Percentiles rank a stretch among this genome's conserved stretches.
Evolutionary conservation across 495 filamentous ascomycete species (phyloP).

Genomic region (Penicillium arizonense): DNA sequence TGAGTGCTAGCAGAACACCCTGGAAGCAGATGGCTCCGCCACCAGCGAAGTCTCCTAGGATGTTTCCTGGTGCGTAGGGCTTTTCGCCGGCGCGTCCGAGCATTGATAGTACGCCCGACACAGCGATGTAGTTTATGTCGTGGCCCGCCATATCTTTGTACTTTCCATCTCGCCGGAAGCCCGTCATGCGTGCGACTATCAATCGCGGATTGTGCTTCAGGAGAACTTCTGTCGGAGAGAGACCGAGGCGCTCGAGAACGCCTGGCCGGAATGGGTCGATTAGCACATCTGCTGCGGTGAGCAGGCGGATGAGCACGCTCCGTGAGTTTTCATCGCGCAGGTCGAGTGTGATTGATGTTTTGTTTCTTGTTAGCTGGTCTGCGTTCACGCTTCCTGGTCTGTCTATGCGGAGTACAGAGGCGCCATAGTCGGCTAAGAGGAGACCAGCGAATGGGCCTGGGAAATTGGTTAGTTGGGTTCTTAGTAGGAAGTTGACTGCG

Average conservation of each 20-base stretch:
- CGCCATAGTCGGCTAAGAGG: conserved; percentile 85
- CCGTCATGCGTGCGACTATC: conserved; percentile 81
- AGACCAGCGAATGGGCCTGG: conserved; percentile 85
- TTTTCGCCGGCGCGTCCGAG: conserved; percentile 66
- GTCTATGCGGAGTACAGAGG: conserved; percentile 85
- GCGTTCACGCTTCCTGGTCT: conserved; percentile 44
- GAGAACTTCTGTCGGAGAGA: conserved; percentile 61
- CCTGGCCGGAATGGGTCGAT: conserved; percentile 94
- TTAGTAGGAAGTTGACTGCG: conserved; percentile 6
- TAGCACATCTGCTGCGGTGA: conserved; percentile 66
- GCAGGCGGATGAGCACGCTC: conserved; percentile 62
- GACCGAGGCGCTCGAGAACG: conserved; percentile 77
- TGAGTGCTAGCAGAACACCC: conserved; percentile 49
- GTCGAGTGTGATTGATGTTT: conserved; percentile 73
- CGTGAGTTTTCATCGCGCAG: conserved; percentile 65
- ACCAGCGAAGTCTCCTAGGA: conserved; percentile 88
- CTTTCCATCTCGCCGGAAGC: conserved; percentile 81
- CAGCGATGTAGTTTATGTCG: conserved; percentile 95
- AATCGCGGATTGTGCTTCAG: conserved; percentile 71
- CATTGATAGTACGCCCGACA: conserved; percentile 74
- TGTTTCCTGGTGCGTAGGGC: conserved; percentile 77
- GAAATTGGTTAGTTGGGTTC: neutral
- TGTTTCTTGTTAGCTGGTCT: conserved; percentile 76
- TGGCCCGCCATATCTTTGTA: conserved; percentile 92
- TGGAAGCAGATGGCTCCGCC: conserved; percentile 77